Evolutionary conservation across 495 filamentous ascomycete species (phyloP).

Genomic region (Bombardia bombarda): DNA sequence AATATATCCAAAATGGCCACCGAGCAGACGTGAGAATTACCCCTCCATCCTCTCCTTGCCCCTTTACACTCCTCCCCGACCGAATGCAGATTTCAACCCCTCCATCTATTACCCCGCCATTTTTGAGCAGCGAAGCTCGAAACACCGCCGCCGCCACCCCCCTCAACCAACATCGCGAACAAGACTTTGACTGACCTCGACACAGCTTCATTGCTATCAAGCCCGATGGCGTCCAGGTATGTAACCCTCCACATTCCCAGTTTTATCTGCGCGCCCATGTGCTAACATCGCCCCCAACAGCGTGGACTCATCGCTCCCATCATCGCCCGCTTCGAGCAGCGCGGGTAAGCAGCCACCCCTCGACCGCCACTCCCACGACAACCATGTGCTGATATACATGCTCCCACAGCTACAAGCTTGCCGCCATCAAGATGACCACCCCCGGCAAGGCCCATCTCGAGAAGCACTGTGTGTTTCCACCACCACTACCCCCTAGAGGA

Average conservation of each 20-base stretch:
- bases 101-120: constrained; percentile 26
- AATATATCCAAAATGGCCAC: constrained; percentile 56
- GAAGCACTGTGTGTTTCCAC: constrained; percentile 64
- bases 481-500: not conserved
- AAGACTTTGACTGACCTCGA: constrained; percentile 42
- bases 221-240: constrained; percentile 98
- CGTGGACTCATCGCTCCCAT: constrained; percentile 95
- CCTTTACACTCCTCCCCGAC: constrained; percentile 3
- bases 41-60: not conserved
- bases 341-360: constrained; percentile 57
- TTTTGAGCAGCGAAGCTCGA: constrained; percentile 3
- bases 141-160: constrained; percentile 1
- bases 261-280: constrained; percentile 7
- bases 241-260: constrained; percentile 12
- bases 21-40: constrained; percentile 85
- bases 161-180: no score
- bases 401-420: constrained; percentile 78
- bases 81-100: constrained; percentile 10
- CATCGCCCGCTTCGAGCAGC: constrained; percentile 92
- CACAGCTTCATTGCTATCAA: constrained; percentile 97
- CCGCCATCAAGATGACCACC: constrained; percentile 85
- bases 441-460: constrained; percentile 91
- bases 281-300: constrained; percentile 37
- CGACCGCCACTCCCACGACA: not conserved
- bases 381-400: constrained; percentile 13